Percentiles rank a stretch among this genome's conserved stretches.
Evolutionary conservation across 176 grass and related monocot genomes (phyloP).

Genomic region (Pontederia crassipes): DNA sequence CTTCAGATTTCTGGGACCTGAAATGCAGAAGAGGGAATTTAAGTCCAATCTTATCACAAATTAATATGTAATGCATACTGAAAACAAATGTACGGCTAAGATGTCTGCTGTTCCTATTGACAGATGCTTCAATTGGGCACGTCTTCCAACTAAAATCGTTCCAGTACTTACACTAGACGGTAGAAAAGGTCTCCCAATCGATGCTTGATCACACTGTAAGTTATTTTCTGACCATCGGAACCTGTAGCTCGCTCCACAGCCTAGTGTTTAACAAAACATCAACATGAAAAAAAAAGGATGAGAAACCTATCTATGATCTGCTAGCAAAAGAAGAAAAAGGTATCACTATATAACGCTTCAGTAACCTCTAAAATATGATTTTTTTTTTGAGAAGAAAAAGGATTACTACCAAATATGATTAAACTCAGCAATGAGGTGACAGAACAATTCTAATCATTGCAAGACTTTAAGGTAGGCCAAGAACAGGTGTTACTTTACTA

Average conservation of each 20-base stretch:
- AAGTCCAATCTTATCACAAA: neutral
- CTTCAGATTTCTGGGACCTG: constrained; percentile 89
- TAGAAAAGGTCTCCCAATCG: constrained; percentile 82
- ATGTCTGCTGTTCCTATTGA: neutral
- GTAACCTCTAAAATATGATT: neutral
- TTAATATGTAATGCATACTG: neutral
- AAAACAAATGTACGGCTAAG: neutral
- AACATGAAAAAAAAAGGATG: constrained; percentile 2
- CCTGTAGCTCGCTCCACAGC: constrained; percentile 74
- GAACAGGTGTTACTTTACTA: too few species aligned
- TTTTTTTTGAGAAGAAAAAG: too few species aligned
- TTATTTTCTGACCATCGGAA: constrained; percentile 87
- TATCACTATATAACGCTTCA: neutral
- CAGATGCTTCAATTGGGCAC: neutral
- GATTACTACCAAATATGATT: neutral
- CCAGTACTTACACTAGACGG: constrained; percentile 72
- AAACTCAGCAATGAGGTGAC: too few species aligned
- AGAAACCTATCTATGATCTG: constrained; percentile 1
- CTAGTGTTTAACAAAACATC: constrained; percentile 27
- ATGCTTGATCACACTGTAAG: constrained; percentile 74
- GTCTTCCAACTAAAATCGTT: neutral
- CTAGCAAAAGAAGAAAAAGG: neutral
- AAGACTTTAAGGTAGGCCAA: too few species aligned
- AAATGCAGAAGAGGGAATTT: neutral
- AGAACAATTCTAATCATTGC: too few species aligned